Percentiles rank a stretch among this genome's conserved stretches.
phyloP scores from a whole-genome alignment of 805 yeast genomes.

The Candida maltosa region DNA sequence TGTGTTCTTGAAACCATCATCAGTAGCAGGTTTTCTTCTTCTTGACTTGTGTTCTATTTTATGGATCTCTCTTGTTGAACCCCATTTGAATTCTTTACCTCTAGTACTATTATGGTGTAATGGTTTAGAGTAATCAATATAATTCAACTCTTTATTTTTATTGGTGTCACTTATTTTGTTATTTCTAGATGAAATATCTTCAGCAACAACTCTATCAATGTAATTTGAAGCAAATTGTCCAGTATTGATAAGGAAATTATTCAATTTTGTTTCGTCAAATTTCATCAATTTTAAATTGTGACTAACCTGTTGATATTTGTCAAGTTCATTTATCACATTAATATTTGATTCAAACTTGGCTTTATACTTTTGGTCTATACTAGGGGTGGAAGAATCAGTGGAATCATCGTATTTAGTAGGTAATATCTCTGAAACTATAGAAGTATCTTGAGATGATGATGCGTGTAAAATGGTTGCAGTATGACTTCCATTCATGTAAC shows the following conservation, averaged over 20 bases:
- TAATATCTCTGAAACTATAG: constrained; percentile 5
- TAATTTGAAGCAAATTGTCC: constrained; percentile 26
- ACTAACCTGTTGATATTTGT: constrained; percentile 4
- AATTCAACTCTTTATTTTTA: constrained; percentile 18
- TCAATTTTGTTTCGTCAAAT: constrained; percentile 14
- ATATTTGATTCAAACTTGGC: constrained; percentile 5
- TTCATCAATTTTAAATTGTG: constrained; percentile 15
- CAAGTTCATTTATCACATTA: constrained; percentile 8
- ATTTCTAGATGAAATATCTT: constrained; percentile 26
- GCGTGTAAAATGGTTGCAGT: constrained; percentile 1
- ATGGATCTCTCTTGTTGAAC: constrained; percentile 20
- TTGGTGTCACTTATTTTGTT: constrained; percentile 15
- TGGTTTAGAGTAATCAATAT: constrained; percentile 14
- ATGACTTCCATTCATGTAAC: no score
- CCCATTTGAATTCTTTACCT: constrained; percentile 27
- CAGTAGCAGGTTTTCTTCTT: constrained; percentile 3
- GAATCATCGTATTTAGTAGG: constrained; percentile 1
- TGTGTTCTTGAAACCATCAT: neutral
- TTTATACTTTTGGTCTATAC: constrained; percentile 6
- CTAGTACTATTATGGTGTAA: constrained; percentile 20
- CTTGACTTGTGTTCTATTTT: constrained; percentile 9
- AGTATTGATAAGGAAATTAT: constrained; percentile 15
- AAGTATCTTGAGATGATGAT: neutral
- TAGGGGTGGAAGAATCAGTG: neutral
- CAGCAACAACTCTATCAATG: constrained; percentile 34